Percentiles rank a stretch among this genome's conserved stretches.
phyloP scores from a whole-genome alignment of 441 rosid species.

The Pelargonium cotyledonis region DNA sequence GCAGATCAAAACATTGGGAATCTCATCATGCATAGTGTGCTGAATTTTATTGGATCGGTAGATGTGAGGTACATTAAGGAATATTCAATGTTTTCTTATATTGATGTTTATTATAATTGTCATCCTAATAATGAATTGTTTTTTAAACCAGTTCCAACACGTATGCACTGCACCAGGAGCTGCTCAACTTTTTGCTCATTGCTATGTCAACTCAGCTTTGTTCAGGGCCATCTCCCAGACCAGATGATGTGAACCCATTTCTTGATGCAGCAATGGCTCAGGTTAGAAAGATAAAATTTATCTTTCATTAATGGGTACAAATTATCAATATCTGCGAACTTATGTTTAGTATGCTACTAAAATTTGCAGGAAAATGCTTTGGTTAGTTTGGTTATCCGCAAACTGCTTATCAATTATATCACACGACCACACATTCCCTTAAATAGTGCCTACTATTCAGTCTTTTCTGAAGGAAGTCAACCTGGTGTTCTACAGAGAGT shows the following conservation, averaged over 20 bases:
- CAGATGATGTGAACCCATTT: constrained; percentile 69
- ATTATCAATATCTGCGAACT: constrained; percentile 7
- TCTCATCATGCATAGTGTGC: constrained; percentile 70
- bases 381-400: constrained; percentile 58
- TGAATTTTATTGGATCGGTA: constrained; percentile 61
- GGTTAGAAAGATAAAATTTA: constrained; percentile 35
- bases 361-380: constrained; percentile 64
- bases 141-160: constrained; percentile 60
- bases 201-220: constrained; percentile 94
- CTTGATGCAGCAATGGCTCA: constrained; percentile 87
- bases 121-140: constrained; percentile 28
- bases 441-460: constrained; percentile 40
- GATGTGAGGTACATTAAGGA: constrained; percentile 63
- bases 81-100: neutral
- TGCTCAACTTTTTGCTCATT: constrained; percentile 78
- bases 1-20: constrained; percentile 74
- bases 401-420: constrained; percentile 69
- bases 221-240: constrained; percentile 71
- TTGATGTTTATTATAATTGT: constrained; percentile 16
- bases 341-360: constrained; percentile 13
- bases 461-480: constrained; percentile 50
- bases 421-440: constrained; percentile 43
- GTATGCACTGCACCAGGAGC: constrained; percentile 77
- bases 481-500: constrained; percentile 92
- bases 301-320: constrained; percentile 9